Evolutionary conservation across 2,329 filamentous ascomycete species (phyloP), one percentile per base, ranked within the genome.

Genomic region (Aspergillus tamarii): DNA sequence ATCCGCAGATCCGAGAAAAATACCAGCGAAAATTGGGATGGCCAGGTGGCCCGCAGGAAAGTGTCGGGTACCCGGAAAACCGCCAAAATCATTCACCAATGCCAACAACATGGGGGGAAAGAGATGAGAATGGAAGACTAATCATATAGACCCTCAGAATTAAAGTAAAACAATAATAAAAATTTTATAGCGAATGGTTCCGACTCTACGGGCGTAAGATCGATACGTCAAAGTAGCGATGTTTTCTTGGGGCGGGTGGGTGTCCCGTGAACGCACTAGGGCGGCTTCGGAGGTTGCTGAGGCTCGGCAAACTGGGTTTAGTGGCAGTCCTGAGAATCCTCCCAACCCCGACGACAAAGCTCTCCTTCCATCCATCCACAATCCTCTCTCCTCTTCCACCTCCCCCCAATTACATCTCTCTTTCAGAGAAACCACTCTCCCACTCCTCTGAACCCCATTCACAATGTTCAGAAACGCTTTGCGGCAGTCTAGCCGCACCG

Each of bases 401-500:
- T 71, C 71, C 71, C 73, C 73, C 74, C 76, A 78, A 78, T 78
- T 78, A 74, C 73, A 73, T 77, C 75, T 78, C 75, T 78, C 69
- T 69, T 74, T 74, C 73, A 77, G 74, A 76, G 74, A 75, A 76
- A 76, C 72, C 72, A 73, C 74, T 79, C 78, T 81, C 77, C 73
- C 72, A 77, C 73, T 75, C 73, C 76, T 77, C 75, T 77, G 74
- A 76, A 78, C 77, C 73, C 72, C 71, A 68, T 70, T 82, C 81
- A 87, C 83, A 85, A 97, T 98, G 94, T 96, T 97, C 89, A 93
- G 94, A 86, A 96, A 92, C 90, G 94, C 94, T 87, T 88, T 98
- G 85, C 90, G 94, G 87, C 93, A 96, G 88, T 96, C 93, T 83
- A 91, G 91, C 87, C 93, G 94, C 87, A 91, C 92, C 84, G 92